Evolutionary conservation across 2,329 filamentous ascomycete species (phyloP), one percentile per base, ranked within the genome.

Genomic region (Cordyceps farinosa): DNA sequence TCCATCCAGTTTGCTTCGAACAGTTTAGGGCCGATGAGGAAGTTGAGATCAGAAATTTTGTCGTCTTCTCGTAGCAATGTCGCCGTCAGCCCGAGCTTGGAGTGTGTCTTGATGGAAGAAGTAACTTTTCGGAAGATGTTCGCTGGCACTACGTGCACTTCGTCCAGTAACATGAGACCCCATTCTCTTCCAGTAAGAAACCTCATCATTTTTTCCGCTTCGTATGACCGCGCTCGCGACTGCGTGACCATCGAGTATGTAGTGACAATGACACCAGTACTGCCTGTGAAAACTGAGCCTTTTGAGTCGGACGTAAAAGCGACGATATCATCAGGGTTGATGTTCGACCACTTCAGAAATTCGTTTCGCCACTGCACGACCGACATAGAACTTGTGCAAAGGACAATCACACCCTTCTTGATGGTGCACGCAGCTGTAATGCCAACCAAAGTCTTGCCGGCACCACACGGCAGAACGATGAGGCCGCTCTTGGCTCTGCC

Each of bases 1-100:
- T 99, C 95, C 88, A 98, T 97, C 95, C 95, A 99, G 75, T 99
- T 99, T 34, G 95, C 95, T 76, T 99, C 95, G 73, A 97, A 99
- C 0, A 99, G 82, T 75, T 99, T 99, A 0, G 95, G 95, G 0
- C 95, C 95, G 70, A 99, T 98, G 64, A 99, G 79, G 73, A 98
- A 99, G 75, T 99, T 99, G 52, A 99, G 78, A 80, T 98, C 93
- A 32, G 91, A 91, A 73, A 99, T 99, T 79, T 98, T 98, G 81
- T 99, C 94, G 71, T 99, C 95, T 77, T 99, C 95, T 80, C 95
- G 87, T 17, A 99, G 86, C 11, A 99, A 80, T 0, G 95, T 99
- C 0, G 95, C 95, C 0, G 95, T 99, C 45, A 99, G 80, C 7
- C 95, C 95, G 8, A 99, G 85, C 76, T 99, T 99, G 11, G 92